Conservation (phyloP, 345 rosid species). For the Noccaea bulbosa region DNA sequence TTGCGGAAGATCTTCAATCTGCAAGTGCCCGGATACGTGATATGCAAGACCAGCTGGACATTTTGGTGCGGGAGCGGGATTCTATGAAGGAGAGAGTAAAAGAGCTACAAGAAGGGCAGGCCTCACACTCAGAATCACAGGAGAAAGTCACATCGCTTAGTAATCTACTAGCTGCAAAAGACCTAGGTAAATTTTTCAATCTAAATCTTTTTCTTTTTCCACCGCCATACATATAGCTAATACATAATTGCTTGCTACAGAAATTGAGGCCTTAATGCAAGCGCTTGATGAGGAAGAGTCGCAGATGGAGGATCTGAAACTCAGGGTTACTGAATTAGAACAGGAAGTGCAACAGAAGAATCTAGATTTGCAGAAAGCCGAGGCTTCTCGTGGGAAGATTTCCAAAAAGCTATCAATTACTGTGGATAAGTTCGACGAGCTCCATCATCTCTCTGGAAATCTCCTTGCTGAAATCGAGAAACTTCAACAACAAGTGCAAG, state of each 20-base stretch:
- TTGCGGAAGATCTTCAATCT: constrained; percentile 70
- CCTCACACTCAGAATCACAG: constrained; percentile 53
- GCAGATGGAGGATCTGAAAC: constrained; percentile 79
- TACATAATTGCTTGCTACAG: constrained; percentile 46
- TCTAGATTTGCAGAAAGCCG: constrained; percentile 69
- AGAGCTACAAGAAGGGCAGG: constrained; percentile 67
- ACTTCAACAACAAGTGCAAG: constrained; percentile 82
- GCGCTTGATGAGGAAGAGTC: constrained; percentile 97
- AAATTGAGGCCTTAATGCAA: constrained; percentile 92
- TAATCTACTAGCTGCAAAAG: constrained; percentile 67
- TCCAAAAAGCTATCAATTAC: constrained; percentile 83
- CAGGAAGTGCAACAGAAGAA: constrained; percentile 64
- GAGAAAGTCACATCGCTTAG: constrained; percentile 60
- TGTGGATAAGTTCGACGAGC: constrained; percentile 89
- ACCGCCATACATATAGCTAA: constrained; percentile 16
- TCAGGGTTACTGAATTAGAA: constrained; percentile 64
- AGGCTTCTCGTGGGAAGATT: constrained; percentile 80
- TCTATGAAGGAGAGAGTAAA: constrained; percentile 57
- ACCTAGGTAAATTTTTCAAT: constrained; percentile 64
- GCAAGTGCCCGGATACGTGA: constrained; percentile 53
- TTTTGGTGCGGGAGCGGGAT: constrained; percentile 53
- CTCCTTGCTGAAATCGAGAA: constrained; percentile 87
- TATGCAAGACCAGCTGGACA: constrained; percentile 61
- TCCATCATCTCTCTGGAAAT: constrained; percentile 81
- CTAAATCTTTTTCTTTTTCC: constrained; percentile 26